Conservation (phyloP, 768 basidiomycete species). For the Tulasnella sp. region DNA sequence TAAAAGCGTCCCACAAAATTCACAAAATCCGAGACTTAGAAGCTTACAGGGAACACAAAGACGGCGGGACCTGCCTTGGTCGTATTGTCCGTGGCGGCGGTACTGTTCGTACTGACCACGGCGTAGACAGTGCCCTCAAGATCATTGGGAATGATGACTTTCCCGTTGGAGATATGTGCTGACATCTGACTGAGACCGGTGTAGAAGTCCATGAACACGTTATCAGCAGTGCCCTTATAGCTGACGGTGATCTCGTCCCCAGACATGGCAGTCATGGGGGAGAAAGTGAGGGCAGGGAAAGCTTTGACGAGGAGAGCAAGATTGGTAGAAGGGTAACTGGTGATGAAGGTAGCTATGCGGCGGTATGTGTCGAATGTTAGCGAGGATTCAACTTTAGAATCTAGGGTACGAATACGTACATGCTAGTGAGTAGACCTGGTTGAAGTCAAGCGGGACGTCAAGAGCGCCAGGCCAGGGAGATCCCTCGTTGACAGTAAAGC, state of each 20-base stretch:
- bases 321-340: constrained; percentile 43
- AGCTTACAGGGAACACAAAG: constrained; percentile 26
- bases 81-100: constrained; percentile 34
- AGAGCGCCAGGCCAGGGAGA: constrained; percentile 50
- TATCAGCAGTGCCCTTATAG: constrained; percentile 36
- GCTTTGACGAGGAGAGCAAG: constrained; percentile 39
- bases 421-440: constrained; percentile 40
- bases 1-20: too few relatives aligned
- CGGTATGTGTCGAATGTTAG: not conserved
- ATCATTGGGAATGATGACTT: constrained; percentile 33
- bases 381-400: too few relatives aligned
- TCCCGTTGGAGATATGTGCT: constrained; percentile 30
- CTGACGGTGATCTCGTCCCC: constrained; percentile 23
- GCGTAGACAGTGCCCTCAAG: constrained; percentile 44
- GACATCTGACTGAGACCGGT: constrained; percentile 36
- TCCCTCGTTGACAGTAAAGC: constrained; percentile 38
- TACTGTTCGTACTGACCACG: constrained; percentile 34
- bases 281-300: constrained; percentile 40
- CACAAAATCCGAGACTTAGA: too few relatives aligned
- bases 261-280: constrained; percentile 24
- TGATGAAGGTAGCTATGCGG: constrained; percentile 35
- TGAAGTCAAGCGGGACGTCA: constrained; percentile 38
- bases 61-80: constrained; percentile 49
- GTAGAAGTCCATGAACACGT: constrained; percentile 28
- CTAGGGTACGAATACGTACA: constrained; percentile 22